Evolutionary conservation across 1,284 basidiomycete genomes (phyloP), one percentile per base, ranked within the genome.

Genomic region (Trametes sp.): DNA sequence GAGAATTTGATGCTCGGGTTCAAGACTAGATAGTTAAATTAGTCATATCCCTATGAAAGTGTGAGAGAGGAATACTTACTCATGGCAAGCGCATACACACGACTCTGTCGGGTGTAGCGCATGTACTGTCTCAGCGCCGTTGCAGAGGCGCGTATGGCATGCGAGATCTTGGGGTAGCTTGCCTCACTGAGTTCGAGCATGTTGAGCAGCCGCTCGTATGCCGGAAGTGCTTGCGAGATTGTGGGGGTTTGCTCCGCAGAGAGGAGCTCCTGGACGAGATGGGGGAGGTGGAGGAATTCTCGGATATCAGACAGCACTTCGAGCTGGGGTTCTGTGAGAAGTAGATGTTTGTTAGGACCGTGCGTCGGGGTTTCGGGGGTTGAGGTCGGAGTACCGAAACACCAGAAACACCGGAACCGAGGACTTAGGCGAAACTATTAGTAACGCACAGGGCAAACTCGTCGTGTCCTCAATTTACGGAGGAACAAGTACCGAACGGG

Each of bases 81-180:
- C 73, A 80, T 78, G 1, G 78, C 72, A 16, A 79, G 64, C 1
- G 64, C 67, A 66, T 79, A 80, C 4, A 77, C 67, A n/a, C 57
- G 61, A 0, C 70, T 74, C 16, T 61, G 67, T 0, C 74, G 69
- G 4, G 73, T 57, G 28, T 70, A 63, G 0, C 9, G 33, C 6
- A 77, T 46, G 48, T 79, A 80, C 54, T 76, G 69, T 9, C 74
- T 52, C 0, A 79, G 72, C 36, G 77, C 82, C 5, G 65, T 65
- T 23, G 69, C 59, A 0, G 61, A 57, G 2, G 62, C 65, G 2
- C 61, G 36, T 28, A 72, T 67, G 2, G 24, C 61, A 31, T 64
- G 62, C 3, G 24, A 52, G 51, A 74, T 46, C 7, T 66, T 54
- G 23, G 65, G 21, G 68, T 28, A 67, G 35, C 13, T 45, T 54